A percentile compares a stretch with the other conserved stretches of the same genome.
phyloP scores from a whole-genome alignment of 2,329 filamentous ascomycete species.

The Apiospora koreana region DNA sequence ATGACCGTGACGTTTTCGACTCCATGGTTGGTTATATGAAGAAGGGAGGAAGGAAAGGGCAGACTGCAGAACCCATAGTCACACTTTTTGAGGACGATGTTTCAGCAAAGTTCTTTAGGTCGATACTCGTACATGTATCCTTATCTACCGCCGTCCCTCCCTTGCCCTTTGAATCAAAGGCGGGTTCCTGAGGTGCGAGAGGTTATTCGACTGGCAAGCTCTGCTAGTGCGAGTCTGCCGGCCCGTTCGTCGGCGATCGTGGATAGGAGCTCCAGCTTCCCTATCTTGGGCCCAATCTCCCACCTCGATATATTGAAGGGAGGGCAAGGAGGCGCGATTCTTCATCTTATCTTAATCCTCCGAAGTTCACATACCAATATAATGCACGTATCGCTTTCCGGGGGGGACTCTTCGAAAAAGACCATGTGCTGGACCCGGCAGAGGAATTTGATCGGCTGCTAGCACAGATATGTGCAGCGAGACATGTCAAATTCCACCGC shows the following conservation, averaged over 20 bases:
- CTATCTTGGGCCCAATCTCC: not conserved
- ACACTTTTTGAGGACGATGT: conserved; percentile 8
- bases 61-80: not conserved
- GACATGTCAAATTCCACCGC: conserved; percentile 3
- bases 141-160: conserved; percentile 2
- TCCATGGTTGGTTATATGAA: conserved; percentile 13
- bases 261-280: conserved; percentile 7
- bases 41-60: not conserved
- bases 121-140: not conserved
- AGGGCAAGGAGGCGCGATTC: not conserved
- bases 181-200: conserved; percentile 1
- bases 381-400: not conserved
- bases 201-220: not conserved
- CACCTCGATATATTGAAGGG: conserved; percentile 8
- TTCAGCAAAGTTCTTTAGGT: conserved; percentile 7
- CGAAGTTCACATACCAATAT: not conserved
- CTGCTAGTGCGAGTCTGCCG: not conserved
- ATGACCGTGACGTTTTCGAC: conserved; percentile 26
- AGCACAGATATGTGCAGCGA: conserved; percentile 1
- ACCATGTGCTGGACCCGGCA: not conserved
- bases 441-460: conserved; percentile 3
- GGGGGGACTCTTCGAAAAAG: not conserved
- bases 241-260: conserved; percentile 13
- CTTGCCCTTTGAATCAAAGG: not conserved
- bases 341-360: not conserved